Evolutionary conservation across 805 yeast species (phyloP), one percentile per base, ranked within the genome.

Genomic region (Nakazawaea wickerhamii): DNA sequence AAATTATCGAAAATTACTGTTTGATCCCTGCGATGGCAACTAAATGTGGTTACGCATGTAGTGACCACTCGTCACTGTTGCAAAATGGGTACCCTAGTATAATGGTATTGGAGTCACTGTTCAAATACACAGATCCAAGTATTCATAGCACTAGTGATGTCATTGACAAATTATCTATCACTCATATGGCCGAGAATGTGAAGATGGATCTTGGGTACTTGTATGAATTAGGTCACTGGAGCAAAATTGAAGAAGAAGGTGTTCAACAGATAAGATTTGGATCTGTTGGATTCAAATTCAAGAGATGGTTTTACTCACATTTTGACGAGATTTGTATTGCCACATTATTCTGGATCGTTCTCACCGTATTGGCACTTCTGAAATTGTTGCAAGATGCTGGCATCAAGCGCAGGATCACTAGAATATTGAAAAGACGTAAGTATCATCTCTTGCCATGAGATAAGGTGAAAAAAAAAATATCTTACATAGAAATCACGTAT

Each of bases 21-120:
- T 54, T 63, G 18, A 84, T 89, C 44, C 81, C 85, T 3, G 83
- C 75, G 55, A 76, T 71, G 30, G 93, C 84, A 53, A 83, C 95
- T 10, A 51, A 67, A 44, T 91, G 97, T 64, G 96, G 96, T 1
- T 88, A 89, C 55, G 93, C 95, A 0, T 90, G 98, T 61, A 83
- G 95, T 14, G 98, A 91, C 64, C 96, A 89, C 60, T 83, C 93
- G 4, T 79, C 95, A 37, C 96, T 96, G 1, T 61, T 79, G 40
- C 79, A 83, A 57, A 76, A 75, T 53, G 97, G 97, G 0, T 88
- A 70, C 61, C 97, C 97, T 4, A 74, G 88, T 8, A 76, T 88
- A 25, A 85, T 88, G 61, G 84, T 87, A 36, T 77, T 84, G 49
- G 99, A 93, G 61, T 72, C 87, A 34, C 82, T 74, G 44, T 73